These are phyloP conservation scores for Lyophyllum atratum DNA, from an alignment of 768 basidiomycete species.

Conservation along the genomic window DNA sequence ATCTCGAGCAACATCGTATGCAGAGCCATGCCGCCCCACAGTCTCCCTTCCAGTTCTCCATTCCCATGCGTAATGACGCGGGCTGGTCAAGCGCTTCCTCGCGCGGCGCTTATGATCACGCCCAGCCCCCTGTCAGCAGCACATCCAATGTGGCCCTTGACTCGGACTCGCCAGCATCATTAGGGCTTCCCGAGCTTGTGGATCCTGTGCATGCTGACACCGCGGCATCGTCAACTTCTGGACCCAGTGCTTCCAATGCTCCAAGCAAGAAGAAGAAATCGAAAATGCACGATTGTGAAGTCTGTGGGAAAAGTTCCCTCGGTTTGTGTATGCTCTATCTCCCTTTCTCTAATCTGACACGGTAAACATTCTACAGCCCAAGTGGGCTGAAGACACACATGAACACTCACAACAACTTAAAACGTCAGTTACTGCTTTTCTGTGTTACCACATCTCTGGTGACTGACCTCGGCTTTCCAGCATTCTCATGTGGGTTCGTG, in stretches of 20 bases:
- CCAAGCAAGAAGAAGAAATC: conserved; percentile 43
- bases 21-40: neutral
- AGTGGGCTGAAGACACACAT: conserved; percentile 60
- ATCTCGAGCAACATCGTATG: neutral
- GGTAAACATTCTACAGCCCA: conserved; percentile 35
- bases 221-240: conserved; percentile 3
- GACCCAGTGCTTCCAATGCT: neutral
- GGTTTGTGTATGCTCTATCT: conserved; percentile 28
- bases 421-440: conserved; percentile 40
- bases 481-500: conserved; percentile 55
- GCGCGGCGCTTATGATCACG: conserved; percentile 3
- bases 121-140: neutral
- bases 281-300: conserved; percentile 55
- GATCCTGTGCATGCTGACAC: conserved; percentile 3
- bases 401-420: conserved; percentile 55
- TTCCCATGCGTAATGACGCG: conserved; percentile 39
- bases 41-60: conserved; percentile 28
- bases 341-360: neutral
- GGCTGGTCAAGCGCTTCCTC: conserved; percentile 13
- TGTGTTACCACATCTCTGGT: neutral
- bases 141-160: conserved; percentile 4
- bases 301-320: conserved; percentile 56
- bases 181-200: neutral
- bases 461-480: conserved; percentile 28
- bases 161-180: neutral